A percentile compares a stretch with the other conserved stretches of the same genome.
Conservation (phyloP, 768 basidiomycete genomes). For the Pulveroboletus sp. region DNA sequence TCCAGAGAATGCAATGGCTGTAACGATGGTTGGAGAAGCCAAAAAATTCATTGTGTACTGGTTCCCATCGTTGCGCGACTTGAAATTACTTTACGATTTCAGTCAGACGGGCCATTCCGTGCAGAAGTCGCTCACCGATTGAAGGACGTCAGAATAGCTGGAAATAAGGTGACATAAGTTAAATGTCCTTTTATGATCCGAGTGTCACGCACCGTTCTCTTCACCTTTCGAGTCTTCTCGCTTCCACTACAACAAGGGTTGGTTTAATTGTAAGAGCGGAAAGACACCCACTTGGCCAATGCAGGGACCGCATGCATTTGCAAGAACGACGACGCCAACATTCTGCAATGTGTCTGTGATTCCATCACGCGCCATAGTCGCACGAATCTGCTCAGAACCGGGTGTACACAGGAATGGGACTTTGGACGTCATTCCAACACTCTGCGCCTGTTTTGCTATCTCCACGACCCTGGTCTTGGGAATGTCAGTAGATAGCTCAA, state of each 20-base stretch:
- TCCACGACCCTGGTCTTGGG: constrained; percentile 85
- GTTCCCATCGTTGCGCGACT: constrained; percentile 97
- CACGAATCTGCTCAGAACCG: constrained; percentile 94
- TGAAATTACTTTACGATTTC: constrained; percentile 58
- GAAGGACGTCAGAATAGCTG: constrained; percentile 96
- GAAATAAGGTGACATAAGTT: constrained; percentile 4
- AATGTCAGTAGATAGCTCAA: constrained; percentile 4
- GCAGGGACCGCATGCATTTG: constrained; percentile 98
- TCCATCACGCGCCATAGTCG: constrained; percentile 94
- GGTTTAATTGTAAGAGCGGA: constrained; percentile 1
- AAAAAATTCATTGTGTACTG: constrained; percentile 95
- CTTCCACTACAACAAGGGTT: constrained; percentile 67
- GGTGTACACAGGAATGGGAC: constrained; percentile 88
- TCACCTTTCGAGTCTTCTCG: constrained; percentile 83
- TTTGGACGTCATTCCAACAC: constrained; percentile 76
- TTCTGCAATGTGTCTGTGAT: constrained; percentile 78
- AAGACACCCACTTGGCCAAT: constrained; percentile 76
- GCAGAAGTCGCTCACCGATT: constrained; percentile 59
- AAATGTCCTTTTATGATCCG: not conserved
- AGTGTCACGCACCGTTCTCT: constrained; percentile 70
- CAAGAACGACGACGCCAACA: constrained; percentile 92
- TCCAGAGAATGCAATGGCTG: constrained; percentile 96
- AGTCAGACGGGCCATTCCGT: not conserved
- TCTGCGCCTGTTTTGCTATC: constrained; percentile 85
- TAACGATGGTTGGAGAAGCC: constrained; percentile 94